Conservation (phyloP, 2,329 filamentous ascomycete genomes). For the Aspergillus chevalieri region DNA sequence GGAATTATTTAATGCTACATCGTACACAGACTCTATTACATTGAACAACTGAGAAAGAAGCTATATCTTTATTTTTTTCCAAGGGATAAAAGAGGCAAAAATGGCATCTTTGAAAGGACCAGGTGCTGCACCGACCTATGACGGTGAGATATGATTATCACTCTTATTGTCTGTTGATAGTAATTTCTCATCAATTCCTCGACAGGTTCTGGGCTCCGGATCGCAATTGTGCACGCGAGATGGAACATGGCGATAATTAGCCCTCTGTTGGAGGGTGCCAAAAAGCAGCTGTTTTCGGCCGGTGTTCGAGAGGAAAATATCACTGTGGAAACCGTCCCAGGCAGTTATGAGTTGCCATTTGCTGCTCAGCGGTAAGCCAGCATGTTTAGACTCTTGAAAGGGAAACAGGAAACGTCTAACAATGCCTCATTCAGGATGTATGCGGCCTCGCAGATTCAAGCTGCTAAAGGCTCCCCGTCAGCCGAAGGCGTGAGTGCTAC, state of each 20-base stretch:
- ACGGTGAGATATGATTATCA: constrained; percentile 41
- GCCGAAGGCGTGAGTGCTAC: constrained; percentile 40
- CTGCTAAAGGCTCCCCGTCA: constrained; percentile 48
- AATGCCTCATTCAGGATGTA: constrained; percentile 57
- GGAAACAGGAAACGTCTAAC: background rate
- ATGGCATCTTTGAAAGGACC: constrained; percentile 59
- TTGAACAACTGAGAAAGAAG: too few species aligned
- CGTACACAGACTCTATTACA: background rate
- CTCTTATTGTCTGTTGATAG: constrained; percentile 8
- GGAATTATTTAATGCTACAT: background rate
- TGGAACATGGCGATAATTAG: constrained; percentile 91
- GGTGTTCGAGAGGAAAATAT: constrained; percentile 88
- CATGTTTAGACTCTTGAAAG: background rate
- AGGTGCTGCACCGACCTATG: constrained; percentile 51
- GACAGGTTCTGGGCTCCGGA: constrained; percentile 65
- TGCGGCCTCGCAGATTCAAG: constrained; percentile 79
- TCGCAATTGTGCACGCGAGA: constrained; percentile 91
- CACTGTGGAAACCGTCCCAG: constrained; percentile 80
- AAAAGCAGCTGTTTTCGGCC: constrained; percentile 66
- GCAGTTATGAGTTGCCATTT: constrained; percentile 89
- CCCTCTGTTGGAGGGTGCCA: constrained; percentile 72
- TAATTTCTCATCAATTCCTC: background rate
- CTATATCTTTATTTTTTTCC: too few species aligned
- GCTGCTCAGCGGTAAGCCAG: constrained; percentile 69
- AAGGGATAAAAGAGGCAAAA: constrained; percentile 3